phyloP scores from a whole-genome alignment of 1,139 yeast genomes.

The Debaryomyces sp. region DNA sequence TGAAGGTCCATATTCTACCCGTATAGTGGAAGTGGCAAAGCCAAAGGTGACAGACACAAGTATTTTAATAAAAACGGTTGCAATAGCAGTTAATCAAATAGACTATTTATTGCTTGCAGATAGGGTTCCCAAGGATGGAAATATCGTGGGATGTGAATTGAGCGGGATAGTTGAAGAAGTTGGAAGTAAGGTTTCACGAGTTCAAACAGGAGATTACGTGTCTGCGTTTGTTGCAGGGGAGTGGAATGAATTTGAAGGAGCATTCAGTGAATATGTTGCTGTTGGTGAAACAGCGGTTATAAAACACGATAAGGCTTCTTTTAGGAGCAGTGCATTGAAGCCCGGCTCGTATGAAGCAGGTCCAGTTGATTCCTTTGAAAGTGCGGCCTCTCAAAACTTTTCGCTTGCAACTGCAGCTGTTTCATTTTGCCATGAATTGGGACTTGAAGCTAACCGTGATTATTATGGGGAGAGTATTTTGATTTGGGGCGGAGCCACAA shows the following conservation, averaged over 20 bases:
- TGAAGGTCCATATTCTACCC: not conserved
- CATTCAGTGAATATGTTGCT: slow-evolving; percentile 24
- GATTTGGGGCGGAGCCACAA: slow-evolving; percentile 30
- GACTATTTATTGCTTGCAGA: slow-evolving; percentile 44
- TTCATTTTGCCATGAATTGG: slow-evolving; percentile 27
- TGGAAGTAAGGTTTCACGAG: slow-evolving; percentile 25
- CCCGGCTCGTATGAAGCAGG: slow-evolving; percentile 12
- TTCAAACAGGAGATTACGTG: slow-evolving; percentile 29
- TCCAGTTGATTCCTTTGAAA: slow-evolving; percentile 18
- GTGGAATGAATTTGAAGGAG: slow-evolving; percentile 18
- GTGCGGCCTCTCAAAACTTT: slow-evolving; percentile 60
- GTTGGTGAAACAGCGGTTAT: slow-evolving; percentile 19
- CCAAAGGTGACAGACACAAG: slow-evolving; percentile 42
- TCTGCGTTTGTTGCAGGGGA: slow-evolving; percentile 25
- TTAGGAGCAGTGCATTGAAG: slow-evolving; percentile 8
- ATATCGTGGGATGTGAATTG: slow-evolving; percentile 29
- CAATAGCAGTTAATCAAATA: slow-evolving; percentile 71
- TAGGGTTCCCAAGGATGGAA: slow-evolving; percentile 11
- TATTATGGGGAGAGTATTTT: slow-evolving; percentile 30
- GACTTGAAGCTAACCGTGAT: slow-evolving; percentile 23
- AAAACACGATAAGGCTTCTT: slow-evolving; percentile 14
- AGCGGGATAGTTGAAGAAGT: slow-evolving; percentile 32
- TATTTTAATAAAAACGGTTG: slow-evolving; percentile 55
- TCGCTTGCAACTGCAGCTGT: slow-evolving; percentile 53
- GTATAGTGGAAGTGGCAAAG: slow-evolving; percentile 28